Base-by-base conservation (phyloP, 305 asterid species). In the Fraxinus angustifolia region DNA sequence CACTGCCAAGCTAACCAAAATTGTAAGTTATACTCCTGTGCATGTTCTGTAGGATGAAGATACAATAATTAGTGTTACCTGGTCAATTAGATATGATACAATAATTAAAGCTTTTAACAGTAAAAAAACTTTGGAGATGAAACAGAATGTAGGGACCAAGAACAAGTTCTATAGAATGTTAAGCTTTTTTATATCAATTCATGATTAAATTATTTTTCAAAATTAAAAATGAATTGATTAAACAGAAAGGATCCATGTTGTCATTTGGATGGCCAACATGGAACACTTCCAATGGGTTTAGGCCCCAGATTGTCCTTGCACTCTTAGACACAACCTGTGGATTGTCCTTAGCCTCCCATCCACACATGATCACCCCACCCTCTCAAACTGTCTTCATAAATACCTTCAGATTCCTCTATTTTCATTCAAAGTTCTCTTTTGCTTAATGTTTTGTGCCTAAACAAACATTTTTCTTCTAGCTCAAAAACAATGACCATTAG, bases 401-500 rank as follows among this genome's bases (percentile, higher is more conserved):
- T 83, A 83, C 85, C 85, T 60, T 67, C 85, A 45, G 36, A 34
- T 26, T 58, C 48, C 42, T n/a, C 5, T 23, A 23, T 38, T 75
- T 16, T 33, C 80, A 35, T 60, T 76, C 75, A 76, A 72, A 30
- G 33, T 35, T 80, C 42, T 65, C 42, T 35, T 65, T 6, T 75
- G 31, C 34, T 75, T 8, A 11, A 17, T 23, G 0, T 74, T 19
- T 36, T 6, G 7, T 76, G 16, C 36, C 79, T 14, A 14, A 45
- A 16, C 10, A 30, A 48, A 50, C 35, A 28, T 2, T 60, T 78
- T 48, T 56, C 35, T 14, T 75, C 33, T 19, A 72, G 16, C 42
- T 1, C 2, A 35, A 38, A 12, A 34, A 68, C 6, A 78, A 89
- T 91, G 94, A 91, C 86, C 11, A 72, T 87, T 19, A 88, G 85